Evolutionary conservation across 2,329 filamentous ascomycete species (phyloP).

Genomic region (Alternaria triticimaculans): DNA sequence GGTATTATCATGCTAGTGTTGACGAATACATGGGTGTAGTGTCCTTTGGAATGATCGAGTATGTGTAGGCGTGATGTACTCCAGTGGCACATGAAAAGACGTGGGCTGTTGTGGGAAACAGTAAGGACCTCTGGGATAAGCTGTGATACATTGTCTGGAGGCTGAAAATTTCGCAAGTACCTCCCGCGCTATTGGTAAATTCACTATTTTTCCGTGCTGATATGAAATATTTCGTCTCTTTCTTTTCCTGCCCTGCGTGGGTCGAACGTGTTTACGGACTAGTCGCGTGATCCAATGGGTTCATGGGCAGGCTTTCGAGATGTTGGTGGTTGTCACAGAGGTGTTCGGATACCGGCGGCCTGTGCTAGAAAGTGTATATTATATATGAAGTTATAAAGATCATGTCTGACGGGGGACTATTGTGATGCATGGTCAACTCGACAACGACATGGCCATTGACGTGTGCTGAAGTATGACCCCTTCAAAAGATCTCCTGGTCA

Average conservation of each 20-base stretch:
- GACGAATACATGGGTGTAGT: background rate
- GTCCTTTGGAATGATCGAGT: background rate
- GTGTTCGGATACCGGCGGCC: background rate
- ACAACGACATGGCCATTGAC: rapidly evolving
- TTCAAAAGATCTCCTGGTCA: conserved; percentile 42
- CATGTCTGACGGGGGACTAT: background rate
- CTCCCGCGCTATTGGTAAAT: background rate
- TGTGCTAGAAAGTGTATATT: background rate
- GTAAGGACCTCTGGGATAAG: background rate
- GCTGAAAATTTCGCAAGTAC: background rate
- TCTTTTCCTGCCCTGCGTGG: background rate
- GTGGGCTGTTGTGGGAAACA: background rate
- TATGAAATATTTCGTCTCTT: background rate
- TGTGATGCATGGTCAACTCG: background rate
- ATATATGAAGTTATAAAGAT: background rate
- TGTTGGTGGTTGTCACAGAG: background rate
- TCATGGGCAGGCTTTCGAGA: background rate
- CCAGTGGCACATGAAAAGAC: rapidly evolving
- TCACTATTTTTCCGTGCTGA: background rate
- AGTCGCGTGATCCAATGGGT: background rate
- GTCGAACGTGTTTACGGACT: background rate
- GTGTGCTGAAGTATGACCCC: too few relatives aligned
- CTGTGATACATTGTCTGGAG: background rate
- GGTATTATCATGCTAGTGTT: background rate
- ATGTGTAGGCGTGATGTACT: background rate